Percentiles rank a stretch among this genome's conserved stretches.
These are phyloP conservation scores for Mycena leptocephala DNA, from an alignment of 768 basidiomycete genomes.

Conservation along the genomic window DNA sequence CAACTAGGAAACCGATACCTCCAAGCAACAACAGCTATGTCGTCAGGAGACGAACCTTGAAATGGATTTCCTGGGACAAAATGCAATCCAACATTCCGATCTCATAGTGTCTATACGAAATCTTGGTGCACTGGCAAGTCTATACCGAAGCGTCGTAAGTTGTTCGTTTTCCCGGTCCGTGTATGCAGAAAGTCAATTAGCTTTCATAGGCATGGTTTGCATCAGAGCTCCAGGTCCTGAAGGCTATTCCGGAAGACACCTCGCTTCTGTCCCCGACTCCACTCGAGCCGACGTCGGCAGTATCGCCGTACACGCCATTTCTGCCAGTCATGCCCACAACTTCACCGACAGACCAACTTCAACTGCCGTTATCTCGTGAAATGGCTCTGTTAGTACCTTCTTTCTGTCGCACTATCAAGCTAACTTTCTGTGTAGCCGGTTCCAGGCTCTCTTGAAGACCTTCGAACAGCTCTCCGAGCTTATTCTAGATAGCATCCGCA, in stretches of 20 bases:
- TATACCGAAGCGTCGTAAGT: constrained; percentile 92
- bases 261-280: constrained; percentile 61
- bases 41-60: constrained; percentile 89
- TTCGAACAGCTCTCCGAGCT: constrained; percentile 92
- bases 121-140: constrained; percentile 80
- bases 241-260: constrained; percentile 71
- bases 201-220: constrained; percentile 86
- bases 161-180: constrained; percentile 1
- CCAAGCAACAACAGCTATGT: constrained; percentile 71
- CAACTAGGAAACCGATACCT: constrained; percentile 55
- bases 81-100: constrained; percentile 70
- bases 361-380: constrained; percentile 86
- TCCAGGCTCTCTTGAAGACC: constrained; percentile 91
- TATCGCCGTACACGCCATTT: constrained; percentile 64
- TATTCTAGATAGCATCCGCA: constrained; percentile 89
- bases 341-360: constrained; percentile 67
- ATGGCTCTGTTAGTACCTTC: constrained; percentile 84
- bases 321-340: constrained; percentile 58
- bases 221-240: constrained; percentile 77
- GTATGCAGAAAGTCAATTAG: constrained; percentile 9
- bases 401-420: neutral
- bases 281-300: constrained; percentile 67
- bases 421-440: constrained; percentile 73
- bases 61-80: constrained; percentile 73
- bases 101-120: constrained; percentile 82